Base-by-base conservation (phyloP, 805 yeast species). In the Yarrowia keelungensis region DNA sequence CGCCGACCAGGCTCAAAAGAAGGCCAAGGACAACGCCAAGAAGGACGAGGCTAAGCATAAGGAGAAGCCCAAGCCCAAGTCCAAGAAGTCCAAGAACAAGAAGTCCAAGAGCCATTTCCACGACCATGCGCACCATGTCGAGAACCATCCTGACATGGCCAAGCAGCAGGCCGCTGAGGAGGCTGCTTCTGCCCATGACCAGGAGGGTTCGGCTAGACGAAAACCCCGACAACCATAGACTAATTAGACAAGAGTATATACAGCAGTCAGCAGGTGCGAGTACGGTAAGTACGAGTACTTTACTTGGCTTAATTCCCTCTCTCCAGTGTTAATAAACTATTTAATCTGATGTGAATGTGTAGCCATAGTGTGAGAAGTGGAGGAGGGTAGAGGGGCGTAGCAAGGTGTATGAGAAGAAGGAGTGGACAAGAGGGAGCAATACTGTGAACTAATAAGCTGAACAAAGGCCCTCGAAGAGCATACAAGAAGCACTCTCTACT, bases 191-290 rank as follows among this genome's bases (percentile, higher is more conserved):
- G 36, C 22, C 8, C 62, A 56, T 10, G 62, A 56, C 47, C 15
- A 56, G 15, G 62, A 56, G 51, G 65, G 65, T 15, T 59, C 50
- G 0, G 65, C 41, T 42, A 59, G 50, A 43, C 51, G 65, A 45
- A 59, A 43, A 9, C 36, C 47, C 42, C 51, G 26, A 43, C 51
- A 43, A 45, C 51, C 50, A 59, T 59, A 59, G 42, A 58, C 41
- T 59, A n/a, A n/a, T n/a, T n/a, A 59, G 42, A 59, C 7, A 42
- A 58, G 64, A 43, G 45, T 41, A 32, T 22, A 41, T 26, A 26
- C 32, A 26, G 32, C 32, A 26, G 32, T 26, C 32, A 26, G 32
- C 32, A 26, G 7, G 7, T 26, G 32, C 32, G 32, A 26, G 32
- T 26, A 26, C 32, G 32, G 32, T 26, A 26, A 26, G 32, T 26